Conservation (phyloP, 257 asterid species). For the Solanum pinnatisectum region DNA sequence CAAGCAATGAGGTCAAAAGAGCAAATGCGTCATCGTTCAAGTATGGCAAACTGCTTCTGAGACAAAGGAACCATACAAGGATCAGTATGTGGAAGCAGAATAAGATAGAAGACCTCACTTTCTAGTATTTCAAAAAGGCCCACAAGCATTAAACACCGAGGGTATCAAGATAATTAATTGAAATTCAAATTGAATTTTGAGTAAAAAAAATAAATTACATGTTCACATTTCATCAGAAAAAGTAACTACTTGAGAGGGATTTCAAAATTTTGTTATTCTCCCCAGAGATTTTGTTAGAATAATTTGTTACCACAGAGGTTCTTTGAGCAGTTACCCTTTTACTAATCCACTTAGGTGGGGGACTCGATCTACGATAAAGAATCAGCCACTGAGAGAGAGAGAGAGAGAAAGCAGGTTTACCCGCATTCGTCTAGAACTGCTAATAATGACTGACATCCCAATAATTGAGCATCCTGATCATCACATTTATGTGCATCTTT, state of each 20-base stretch:
- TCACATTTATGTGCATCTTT: conserved; percentile 39
- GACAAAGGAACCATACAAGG: conserved; percentile 1
- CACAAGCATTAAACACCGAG: neutral
- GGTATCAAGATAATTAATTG: neutral
- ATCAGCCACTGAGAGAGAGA: neutral
- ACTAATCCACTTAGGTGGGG: neutral
- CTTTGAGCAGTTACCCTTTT: neutral
- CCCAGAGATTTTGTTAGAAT: neutral
- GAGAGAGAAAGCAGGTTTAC: conserved; percentile 24
- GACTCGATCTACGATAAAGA: neutral
- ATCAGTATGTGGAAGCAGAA: neutral
- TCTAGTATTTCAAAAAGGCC: neutral
- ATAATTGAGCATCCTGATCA: conserved; percentile 55
- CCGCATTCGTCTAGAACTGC: conserved; percentile 54
- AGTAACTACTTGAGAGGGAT: neutral
- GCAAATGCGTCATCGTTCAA: conserved; percentile 44
- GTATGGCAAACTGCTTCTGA: conserved; percentile 33
- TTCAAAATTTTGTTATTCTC: neutral
- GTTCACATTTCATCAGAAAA: neutral
- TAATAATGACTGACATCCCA: conserved; percentile 53
- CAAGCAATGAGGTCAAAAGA: conserved; percentile 59
- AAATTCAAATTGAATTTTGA: neutral
- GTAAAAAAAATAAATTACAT: neutral
- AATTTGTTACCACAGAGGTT: neutral
- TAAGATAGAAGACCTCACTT: neutral